Evolutionary conservation across 2,329 filamentous ascomycete genomes (phyloP).

Genomic region (Aspergillus tubingensis): DNA sequence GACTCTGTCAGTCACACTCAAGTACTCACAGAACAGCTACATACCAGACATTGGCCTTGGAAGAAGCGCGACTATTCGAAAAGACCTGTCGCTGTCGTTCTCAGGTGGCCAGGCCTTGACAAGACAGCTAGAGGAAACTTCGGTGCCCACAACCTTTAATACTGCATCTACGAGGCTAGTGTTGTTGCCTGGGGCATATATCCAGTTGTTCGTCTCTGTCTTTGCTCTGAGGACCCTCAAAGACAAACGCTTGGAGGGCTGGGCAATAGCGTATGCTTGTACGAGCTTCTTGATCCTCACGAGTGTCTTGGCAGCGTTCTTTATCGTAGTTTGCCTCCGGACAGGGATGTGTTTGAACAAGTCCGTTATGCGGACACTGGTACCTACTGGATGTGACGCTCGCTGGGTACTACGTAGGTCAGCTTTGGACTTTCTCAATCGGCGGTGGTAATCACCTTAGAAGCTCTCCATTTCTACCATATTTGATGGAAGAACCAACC

Average conservation of each 20-base stretch:
- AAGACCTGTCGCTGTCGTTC: slow-evolving; percentile 31
- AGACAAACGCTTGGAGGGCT: slow-evolving; percentile 57
- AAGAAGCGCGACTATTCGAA: slow-evolving; percentile 52
- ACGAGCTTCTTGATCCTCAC: slow-evolving; percentile 55
- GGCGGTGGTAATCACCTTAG: slow-evolving; percentile 37
- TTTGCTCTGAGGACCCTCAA: slow-evolving; percentile 60
- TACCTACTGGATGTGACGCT: slow-evolving; percentile 61
- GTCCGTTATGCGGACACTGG: slow-evolving; percentile 58
- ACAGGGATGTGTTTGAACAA: slow-evolving; percentile 63
- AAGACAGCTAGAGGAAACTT: slow-evolving; percentile 55
- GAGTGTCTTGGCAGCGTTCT: slow-evolving; percentile 52
- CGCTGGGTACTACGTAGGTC: slow-evolving; percentile 33
- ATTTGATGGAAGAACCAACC: slow-evolving; percentile 54
- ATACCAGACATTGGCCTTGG: slow-evolving; percentile 48
- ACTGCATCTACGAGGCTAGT: slow-evolving; percentile 55
- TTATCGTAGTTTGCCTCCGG: slow-evolving; percentile 57
- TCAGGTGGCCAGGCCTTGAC: slow-evolving; percentile 32
- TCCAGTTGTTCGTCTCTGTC: slow-evolving; percentile 62
- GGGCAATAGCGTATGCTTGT: slow-evolving; percentile 61
- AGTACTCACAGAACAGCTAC: not conserved
- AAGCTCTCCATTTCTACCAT: slow-evolving; percentile 54
- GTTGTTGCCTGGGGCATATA: slow-evolving; percentile 57
- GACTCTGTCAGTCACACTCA: slow-evolving; percentile 21
- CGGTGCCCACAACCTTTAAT: slow-evolving; percentile 57
- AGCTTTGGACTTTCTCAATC: not conserved